Conservation (phyloP, 2,329 filamentous ascomycete genomes). For the Nemania abortiva region DNA sequence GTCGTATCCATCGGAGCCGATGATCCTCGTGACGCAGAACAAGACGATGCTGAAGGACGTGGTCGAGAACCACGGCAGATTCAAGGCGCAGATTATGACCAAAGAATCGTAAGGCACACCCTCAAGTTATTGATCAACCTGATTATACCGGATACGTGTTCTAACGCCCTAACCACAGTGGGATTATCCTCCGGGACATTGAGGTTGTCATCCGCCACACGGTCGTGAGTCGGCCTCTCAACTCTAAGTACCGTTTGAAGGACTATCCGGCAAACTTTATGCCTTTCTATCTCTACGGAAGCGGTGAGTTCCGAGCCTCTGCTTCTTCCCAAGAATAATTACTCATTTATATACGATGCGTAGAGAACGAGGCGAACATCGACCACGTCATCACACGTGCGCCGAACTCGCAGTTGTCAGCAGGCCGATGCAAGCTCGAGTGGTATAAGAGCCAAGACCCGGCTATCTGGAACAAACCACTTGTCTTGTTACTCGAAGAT, state of each 20-base stretch:
- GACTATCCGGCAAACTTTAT: constrained; percentile 54
- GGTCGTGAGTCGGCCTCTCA: constrained; percentile 54
- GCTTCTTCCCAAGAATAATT: background rate
- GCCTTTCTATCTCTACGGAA: constrained; percentile 61
- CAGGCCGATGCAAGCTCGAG: constrained; percentile 44
- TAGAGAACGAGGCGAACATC: constrained; percentile 53
- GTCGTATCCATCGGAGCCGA: constrained; percentile 45
- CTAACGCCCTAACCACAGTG: constrained; percentile 30
- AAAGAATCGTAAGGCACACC: constrained; percentile 46
- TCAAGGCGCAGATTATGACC: constrained; percentile 49
- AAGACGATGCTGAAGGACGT: constrained; percentile 45
- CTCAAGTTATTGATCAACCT: background rate
- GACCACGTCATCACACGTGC: constrained; percentile 58
- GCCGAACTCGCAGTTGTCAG: constrained; percentile 56
- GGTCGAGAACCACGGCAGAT: constrained; percentile 41
- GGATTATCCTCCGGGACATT: constrained; percentile 46
- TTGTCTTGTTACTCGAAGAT: constrained; percentile 51
- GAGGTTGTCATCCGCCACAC: constrained; percentile 42
- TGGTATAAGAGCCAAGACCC: constrained; percentile 32
- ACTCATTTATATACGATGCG: constrained; percentile 15
- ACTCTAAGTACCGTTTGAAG: constrained; percentile 51
- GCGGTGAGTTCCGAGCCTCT: constrained; percentile 27
- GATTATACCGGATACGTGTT: background rate
- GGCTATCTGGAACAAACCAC: constrained; percentile 33
- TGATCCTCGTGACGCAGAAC: constrained; percentile 47